These are phyloP conservation scores for Oehlia diaphana DNA, from an alignment of 192 early-diverging fungal species.

Conservation along the genomic window DNA sequence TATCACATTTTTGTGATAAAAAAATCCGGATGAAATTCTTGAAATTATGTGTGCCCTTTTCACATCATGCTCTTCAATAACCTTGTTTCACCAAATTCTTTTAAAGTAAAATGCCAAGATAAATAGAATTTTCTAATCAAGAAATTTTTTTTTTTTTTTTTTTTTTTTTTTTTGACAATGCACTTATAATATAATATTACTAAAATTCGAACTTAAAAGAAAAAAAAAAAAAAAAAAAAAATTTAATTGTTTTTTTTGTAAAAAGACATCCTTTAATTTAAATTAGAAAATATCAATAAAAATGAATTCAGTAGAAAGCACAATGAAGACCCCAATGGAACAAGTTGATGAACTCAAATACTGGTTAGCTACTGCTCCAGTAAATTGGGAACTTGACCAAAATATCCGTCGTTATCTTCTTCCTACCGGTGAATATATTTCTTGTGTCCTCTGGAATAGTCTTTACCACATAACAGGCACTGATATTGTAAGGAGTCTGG, in stretches of 20 bases:
- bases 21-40: too few relatives aligned
- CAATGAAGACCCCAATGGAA: constrained; percentile 30
- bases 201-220: too few relatives aligned
- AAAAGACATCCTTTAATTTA: constrained; percentile 2
- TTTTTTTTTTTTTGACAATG: too few relatives aligned
- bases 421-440: constrained; percentile 84
- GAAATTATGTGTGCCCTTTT: too few relatives aligned
- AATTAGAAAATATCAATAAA: not conserved
- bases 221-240: not conserved
- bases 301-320: constrained; percentile 28
- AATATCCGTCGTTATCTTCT: constrained; percentile 63
- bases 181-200: too few relatives aligned
- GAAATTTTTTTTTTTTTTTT: too few relatives aligned
- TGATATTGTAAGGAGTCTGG: constrained; percentile 89
- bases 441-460: constrained; percentile 93
- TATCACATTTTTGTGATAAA: too few relatives aligned
- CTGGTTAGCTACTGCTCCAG: constrained; percentile 69
- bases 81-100: too few relatives aligned
- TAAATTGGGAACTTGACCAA: constrained; percentile 61
- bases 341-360: constrained; percentile 53
- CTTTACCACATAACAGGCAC: constrained; percentile 95
- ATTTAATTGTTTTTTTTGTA: constrained; percentile 13
- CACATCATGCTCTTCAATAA: too few relatives aligned
- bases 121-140: too few relatives aligned
- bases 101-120: too few relatives aligned